phyloP scores from a whole-genome alignment of 176 grass and related monocot species.

The Carex littledalei region DNA sequence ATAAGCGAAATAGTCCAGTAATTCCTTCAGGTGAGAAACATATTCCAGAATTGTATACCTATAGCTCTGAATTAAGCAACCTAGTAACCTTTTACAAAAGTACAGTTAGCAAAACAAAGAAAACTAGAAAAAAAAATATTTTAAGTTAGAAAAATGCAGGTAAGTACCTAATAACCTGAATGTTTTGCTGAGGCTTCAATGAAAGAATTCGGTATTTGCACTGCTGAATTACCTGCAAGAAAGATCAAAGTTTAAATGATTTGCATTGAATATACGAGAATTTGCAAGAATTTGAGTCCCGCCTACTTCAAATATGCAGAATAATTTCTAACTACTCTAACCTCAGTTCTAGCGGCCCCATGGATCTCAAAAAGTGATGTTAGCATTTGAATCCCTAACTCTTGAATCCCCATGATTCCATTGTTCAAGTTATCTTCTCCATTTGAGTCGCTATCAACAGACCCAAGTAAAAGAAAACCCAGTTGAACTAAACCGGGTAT shows the following conservation, averaged over 20 bases:
- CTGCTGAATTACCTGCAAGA: constrained; percentile 54
- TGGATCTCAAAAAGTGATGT: constrained; percentile 74
- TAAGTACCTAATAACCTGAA: constrained; percentile 46
- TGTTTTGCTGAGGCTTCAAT: constrained; percentile 61
- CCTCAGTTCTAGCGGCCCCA: constrained; percentile 60
- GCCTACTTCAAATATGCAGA: background rate
- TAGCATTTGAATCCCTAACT: constrained; percentile 63
- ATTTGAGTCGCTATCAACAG: constrained; percentile 28
- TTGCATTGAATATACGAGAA: background rate
- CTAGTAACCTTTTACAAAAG: constrained; percentile 45
- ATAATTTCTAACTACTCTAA: constrained; percentile 19
- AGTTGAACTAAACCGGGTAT: constrained; percentile 71
- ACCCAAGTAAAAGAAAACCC: constrained; percentile 65
- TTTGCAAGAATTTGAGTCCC: background rate
- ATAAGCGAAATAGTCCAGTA: constrained; percentile 74
- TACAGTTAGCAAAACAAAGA: background rate
- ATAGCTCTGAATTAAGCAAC: constrained; percentile 46
- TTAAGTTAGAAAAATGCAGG: background rate
- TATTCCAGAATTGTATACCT: constrained; percentile 59
- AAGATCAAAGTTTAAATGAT: background rate
- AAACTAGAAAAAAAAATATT: background rate
- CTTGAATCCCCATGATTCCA: constrained; percentile 45
- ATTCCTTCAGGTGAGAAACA: constrained; percentile 72
- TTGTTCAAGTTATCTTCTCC: constrained; percentile 26
- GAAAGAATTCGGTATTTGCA: constrained; percentile 78